Conservation (phyloP, 306 rosid genomes). For the Adenanthera pavonina region DNA sequence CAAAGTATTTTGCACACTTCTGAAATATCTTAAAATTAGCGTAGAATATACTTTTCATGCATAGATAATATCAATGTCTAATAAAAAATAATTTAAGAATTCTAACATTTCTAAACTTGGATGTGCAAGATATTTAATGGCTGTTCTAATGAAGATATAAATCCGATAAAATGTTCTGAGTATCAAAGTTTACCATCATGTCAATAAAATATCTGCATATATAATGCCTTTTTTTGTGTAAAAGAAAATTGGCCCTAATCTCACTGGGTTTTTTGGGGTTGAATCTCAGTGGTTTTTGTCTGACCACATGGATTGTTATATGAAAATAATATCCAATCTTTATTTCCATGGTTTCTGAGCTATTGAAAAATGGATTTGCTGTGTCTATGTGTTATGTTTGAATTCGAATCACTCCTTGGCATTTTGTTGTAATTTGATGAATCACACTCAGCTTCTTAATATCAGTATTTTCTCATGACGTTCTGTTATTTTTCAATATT, state of each 20-base stretch:
- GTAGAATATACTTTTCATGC: neutral
- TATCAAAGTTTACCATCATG: neutral
- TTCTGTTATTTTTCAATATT: constrained; percentile 20
- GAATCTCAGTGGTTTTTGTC: neutral
- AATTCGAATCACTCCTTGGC: neutral
- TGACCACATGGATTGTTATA: neutral
- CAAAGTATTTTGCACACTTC: neutral
- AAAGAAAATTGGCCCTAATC: neutral
- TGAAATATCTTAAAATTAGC: neutral
- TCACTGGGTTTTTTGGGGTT: neutral
- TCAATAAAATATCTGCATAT: neutral
- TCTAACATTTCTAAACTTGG: neutral
- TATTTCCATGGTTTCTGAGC: neutral
- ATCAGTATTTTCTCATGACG: constrained; percentile 10
- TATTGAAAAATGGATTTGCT: neutral
- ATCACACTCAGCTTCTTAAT: neutral
- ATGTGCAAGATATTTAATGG: neutral
- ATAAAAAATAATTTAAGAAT: neutral
- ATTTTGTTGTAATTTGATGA: constrained; percentile 14
- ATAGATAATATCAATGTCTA: neutral
- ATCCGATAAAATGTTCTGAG: neutral
- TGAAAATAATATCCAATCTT: neutral
- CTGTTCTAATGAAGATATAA: neutral
- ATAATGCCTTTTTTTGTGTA: neutral
- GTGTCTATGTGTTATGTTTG: neutral